Evolutionary conservation across 768 basidiomycete genomes (phyloP), one percentile per base, ranked within the genome.

Genomic region (Russula dissimulans): DNA sequence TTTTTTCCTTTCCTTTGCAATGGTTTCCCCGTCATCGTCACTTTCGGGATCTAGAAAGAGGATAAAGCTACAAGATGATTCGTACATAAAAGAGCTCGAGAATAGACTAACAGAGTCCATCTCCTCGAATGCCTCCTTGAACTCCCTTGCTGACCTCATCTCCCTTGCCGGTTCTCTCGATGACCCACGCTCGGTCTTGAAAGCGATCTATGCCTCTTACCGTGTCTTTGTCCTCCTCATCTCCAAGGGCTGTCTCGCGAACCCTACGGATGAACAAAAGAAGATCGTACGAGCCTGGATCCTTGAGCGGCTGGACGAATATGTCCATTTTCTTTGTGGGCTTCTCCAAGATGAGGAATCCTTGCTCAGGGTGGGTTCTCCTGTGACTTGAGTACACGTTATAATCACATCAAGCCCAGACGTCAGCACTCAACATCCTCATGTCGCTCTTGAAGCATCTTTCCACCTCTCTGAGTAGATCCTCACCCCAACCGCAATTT

Each of bases 141-240:
- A 97, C 68, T 75, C 80, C 32, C 72, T 97, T 22, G 81, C 85
- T 12, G 88, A 92, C 70, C 82, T 97, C 8, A 70, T 92, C 55
- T 74, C 81, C 15, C 71, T 91, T 34, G 77, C 84, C 0, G 70
- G 76, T 34, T 70, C 74, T 17, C 70, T 77, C 1, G 66, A 74
- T 44, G 78, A 83, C 43, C 74, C 88, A 0, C 78, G 78, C 63
- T 77, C 81, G 32, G 79, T 83, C 14, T 87, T 80, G 57, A 92
- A 88, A 69, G 85, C 81, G 1, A 79, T 93, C 17, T 95, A 92
- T 72, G 86, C 91, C 0, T 71, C 89, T 5, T 94, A 95, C 70
- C 76, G 94, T 42, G 77, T 86, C 12, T 93, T 91, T 69, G 81
- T 88, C 9, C 65, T 78, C 22, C 72, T 89, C 39, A 78, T 92